Conservation (phyloP, 148 eudicot genomes). For the Arctostaphylos glauca region DNA sequence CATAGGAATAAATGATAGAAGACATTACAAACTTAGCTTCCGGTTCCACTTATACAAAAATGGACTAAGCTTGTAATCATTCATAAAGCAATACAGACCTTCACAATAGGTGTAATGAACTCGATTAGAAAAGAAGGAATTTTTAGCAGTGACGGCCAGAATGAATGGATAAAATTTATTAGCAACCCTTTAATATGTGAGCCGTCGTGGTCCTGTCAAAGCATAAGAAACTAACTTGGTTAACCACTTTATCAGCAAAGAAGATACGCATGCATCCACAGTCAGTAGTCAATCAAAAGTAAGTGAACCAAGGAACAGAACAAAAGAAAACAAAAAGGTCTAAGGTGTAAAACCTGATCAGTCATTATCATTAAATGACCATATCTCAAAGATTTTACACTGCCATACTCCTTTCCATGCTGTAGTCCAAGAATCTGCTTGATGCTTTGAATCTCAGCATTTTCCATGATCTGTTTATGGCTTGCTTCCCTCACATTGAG, state of each 20-base stretch:
- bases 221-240: not conserved
- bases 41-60: not conserved
- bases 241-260: not conserved
- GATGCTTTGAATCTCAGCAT: constrained; percentile 68
- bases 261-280: not conserved
- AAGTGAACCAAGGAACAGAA: not conserved
- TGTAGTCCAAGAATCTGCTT: constrained; percentile 89
- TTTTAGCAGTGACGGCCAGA: constrained; percentile 90
- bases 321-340: not conserved
- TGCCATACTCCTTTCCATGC: constrained; percentile 69
- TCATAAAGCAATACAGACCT: constrained; percentile 40
- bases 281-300: not conserved
- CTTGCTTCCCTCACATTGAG: constrained; percentile 98
- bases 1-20: not conserved
- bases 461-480: constrained; percentile 67
- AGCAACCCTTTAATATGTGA: constrained; percentile 94
- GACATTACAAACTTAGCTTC: not conserved
- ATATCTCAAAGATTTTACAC: constrained; percentile 65
- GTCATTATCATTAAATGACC: constrained; percentile 99
- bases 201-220: constrained; percentile 90
- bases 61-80: not conserved
- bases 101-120: constrained; percentile 88
- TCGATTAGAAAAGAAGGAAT: constrained; percentile 75
- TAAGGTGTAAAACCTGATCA: constrained; percentile 65
- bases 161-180: constrained; percentile 84